Conservation (phyloP, 108 stramenopile genomes). For the Cyclostephanos tholiformis region DNA sequence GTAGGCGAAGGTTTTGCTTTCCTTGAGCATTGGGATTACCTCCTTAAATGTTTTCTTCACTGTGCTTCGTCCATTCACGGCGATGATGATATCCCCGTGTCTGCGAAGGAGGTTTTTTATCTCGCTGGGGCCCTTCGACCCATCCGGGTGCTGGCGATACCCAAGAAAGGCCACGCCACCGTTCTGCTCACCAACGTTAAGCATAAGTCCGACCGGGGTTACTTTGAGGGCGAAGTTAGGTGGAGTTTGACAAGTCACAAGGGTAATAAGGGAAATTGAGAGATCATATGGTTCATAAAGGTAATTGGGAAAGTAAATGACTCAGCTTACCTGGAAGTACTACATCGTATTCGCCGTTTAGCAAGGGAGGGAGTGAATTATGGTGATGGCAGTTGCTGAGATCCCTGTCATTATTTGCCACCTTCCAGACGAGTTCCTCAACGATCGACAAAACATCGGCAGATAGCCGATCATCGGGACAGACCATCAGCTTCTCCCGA, state of each 20-base stretch:
- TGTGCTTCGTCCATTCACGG: conserved; percentile 77
- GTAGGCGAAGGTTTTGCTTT: conserved; percentile 67
- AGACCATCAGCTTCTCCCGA: neutral
- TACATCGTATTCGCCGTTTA: conserved; percentile 84
- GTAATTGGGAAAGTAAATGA: neutral
- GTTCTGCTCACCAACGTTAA: conserved; percentile 86
- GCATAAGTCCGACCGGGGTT: conserved; percentile 79
- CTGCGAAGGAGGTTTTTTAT: conserved; percentile 62
- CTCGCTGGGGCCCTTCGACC: conserved; percentile 76
- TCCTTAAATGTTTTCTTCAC: conserved; percentile 82
- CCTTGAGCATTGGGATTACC: conserved; percentile 70
- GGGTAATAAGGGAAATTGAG: neutral
- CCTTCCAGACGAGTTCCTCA: conserved; percentile 30
- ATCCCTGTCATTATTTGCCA: conserved; percentile 24
- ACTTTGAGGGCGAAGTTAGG: conserved; percentile 17
- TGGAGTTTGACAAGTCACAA: neutral
- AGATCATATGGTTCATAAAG: neutral
- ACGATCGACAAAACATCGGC: conserved; percentile 26
- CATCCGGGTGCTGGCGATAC: conserved; percentile 65
- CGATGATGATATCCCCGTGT: conserved; percentile 79
- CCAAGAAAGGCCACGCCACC: conserved; percentile 82
- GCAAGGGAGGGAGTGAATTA: conserved; percentile 59
- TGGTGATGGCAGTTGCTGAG: conserved; percentile 18
- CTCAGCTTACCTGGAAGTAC: conserved; percentile 53
- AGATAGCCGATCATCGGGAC: conserved; percentile 1